A percentile compares a stretch with the other conserved stretches of the same genome.
Evolutionary conservation across 225 moss, liverwort and hornwort genomes (phyloP).

Genomic region (Asterella californica): DNA sequence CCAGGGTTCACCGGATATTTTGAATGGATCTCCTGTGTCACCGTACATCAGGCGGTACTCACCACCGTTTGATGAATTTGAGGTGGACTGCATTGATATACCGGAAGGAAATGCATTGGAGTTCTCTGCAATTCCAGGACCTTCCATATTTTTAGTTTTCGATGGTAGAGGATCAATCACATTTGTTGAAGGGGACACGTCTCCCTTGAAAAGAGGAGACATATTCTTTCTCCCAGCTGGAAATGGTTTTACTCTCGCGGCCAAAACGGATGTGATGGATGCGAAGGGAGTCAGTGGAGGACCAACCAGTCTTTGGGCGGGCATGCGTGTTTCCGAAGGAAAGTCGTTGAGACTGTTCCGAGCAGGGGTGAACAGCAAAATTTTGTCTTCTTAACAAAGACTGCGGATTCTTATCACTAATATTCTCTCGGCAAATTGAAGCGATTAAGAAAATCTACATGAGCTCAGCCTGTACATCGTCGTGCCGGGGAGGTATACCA

Average conservation of each 20-base stretch:
- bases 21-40: conserved; percentile 50
- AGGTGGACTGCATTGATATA: conserved; percentile 71
- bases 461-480: no score
- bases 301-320: not conserved
- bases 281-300: conserved; percentile 25
- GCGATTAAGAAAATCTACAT: no score
- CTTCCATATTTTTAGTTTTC: conserved; percentile 78
- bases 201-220: conserved; percentile 57
- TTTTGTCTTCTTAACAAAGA: conserved; percentile 19
- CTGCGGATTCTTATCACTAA: not conserved
- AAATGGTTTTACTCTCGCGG: conserved; percentile 47
- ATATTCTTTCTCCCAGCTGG: conserved; percentile 69
- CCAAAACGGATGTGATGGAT: conserved; percentile 42
- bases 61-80: conserved; percentile 95
- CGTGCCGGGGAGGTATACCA: no score
- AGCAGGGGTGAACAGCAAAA: conserved; percentile 77
- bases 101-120: conserved; percentile 57
- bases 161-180: conserved; percentile 57
- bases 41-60: conserved; percentile 68
- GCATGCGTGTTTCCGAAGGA: conserved; percentile 5
- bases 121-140: conserved; percentile 49
- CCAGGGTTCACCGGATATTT: conserved; percentile 64
- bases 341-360: conserved; percentile 56
- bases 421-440: not conserved
- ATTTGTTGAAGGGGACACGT: conserved; percentile 25